These are phyloP conservation scores for Chrysoporthe puriensis DNA, from an alignment of 2,329 filamentous ascomycete species.

Conservation along the genomic window DNA sequence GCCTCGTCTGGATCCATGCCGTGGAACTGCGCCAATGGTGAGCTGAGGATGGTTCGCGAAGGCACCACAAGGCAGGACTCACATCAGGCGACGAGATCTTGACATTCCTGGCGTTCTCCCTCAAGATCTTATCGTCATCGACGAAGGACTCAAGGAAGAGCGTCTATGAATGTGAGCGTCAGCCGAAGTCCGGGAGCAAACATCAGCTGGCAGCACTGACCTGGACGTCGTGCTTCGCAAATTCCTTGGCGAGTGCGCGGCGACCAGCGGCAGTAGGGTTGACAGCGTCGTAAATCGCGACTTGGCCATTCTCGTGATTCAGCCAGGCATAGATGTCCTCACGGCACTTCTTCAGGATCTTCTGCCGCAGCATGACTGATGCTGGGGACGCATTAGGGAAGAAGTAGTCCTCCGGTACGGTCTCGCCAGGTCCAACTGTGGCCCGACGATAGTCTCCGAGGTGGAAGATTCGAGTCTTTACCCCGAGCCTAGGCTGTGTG, in stretches of 20 bases:
- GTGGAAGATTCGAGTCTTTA: conserved; percentile 98
- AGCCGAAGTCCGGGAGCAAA: conserved; percentile 11
- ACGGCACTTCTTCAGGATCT: conserved; percentile 95
- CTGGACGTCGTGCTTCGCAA: conserved; percentile 95
- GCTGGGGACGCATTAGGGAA: conserved; percentile 91
- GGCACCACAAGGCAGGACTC: conserved; percentile 39
- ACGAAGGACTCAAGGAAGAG: conserved; percentile 97
- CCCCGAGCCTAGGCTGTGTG: conserved; percentile 69
- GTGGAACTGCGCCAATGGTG: conserved; percentile 64
- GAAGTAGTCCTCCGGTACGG: conserved; percentile 96
- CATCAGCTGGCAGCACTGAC: conserved; percentile 45
- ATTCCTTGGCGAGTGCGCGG: conserved; percentile 87
- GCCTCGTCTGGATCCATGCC: conserved; percentile 93
- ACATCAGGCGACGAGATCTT: conserved; percentile 98
- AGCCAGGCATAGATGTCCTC: conserved; percentile 97
- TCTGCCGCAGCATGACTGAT: conserved; percentile 91
- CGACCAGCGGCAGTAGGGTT: conserved; percentile 86
- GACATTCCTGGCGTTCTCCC: conserved; percentile 94
- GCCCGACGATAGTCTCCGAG: conserved; percentile 94
- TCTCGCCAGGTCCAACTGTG: conserved; percentile 79
- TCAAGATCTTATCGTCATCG: conserved; percentile 88
- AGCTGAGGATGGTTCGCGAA: neutral
- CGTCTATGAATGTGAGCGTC: conserved; percentile 59
- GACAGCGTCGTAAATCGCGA: conserved; percentile 97
- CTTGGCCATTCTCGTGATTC: conserved; percentile 96